These are phyloP conservation scores for Sporothrix inflata DNA, from an alignment of 2,329 filamentous ascomycete species.

Conservation along the genomic window DNA sequence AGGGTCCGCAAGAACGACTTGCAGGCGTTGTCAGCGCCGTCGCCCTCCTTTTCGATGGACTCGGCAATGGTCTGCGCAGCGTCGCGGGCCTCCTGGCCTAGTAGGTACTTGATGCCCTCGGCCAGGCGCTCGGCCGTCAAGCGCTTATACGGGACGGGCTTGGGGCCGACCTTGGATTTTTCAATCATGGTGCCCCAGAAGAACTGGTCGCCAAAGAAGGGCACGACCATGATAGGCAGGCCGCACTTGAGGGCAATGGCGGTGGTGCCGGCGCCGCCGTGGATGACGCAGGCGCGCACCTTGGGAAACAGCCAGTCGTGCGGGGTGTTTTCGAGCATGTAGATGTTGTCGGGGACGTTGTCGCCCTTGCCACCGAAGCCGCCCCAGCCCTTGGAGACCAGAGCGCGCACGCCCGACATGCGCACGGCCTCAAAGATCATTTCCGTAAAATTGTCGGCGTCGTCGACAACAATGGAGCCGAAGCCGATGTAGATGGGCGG, in stretches of 20 bases:
- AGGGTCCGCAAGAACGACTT: slow-evolving; percentile 66
- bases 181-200: slow-evolving; percentile 77
- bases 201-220: slow-evolving; percentile 78
- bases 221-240: slow-evolving; percentile 74
- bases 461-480: slow-evolving; percentile 74
- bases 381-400: slow-evolving; percentile 78
- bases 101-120: slow-evolving; percentile 70
- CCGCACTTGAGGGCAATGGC: slow-evolving; percentile 73
- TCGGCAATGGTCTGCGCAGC: slow-evolving; percentile 64
- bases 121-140: slow-evolving; percentile 66
- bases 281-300: slow-evolving; percentile 69
- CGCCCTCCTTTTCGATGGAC: slow-evolving; percentile 64
- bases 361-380: slow-evolving; percentile 60
- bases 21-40: slow-evolving; percentile 72
- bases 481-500: slow-evolving; percentile 75
- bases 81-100: slow-evolving; percentile 61
- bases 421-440: slow-evolving; percentile 73
- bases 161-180: slow-evolving; percentile 65
- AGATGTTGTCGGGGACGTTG: slow-evolving; percentile 64
- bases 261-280: slow-evolving; percentile 78
- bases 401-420: slow-evolving; percentile 66
- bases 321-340: slow-evolving; percentile 73
- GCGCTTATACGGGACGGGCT: slow-evolving; percentile 69
- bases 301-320: slow-evolving; percentile 78
- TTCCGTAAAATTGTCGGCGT: slow-evolving; percentile 68